Evolutionary conservation across 2,329 filamentous ascomycete genomes (phyloP).

Genomic region (Beauveria sp.): DNA sequence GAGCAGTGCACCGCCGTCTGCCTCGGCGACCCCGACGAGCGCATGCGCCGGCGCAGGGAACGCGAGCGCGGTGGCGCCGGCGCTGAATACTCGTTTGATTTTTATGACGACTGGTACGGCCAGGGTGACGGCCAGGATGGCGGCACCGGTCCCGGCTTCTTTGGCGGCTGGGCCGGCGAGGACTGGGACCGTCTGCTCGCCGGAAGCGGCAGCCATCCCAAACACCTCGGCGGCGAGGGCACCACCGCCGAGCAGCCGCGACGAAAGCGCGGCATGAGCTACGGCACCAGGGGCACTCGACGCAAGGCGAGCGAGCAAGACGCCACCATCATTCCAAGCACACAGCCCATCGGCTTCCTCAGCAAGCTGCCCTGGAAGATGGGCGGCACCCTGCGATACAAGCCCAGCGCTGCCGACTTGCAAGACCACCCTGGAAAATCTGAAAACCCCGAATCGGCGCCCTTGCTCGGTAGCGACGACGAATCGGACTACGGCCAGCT

Average conservation of each 20-base stretch:
- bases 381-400: slow-evolving; percentile 75
- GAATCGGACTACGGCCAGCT: slow-evolving; percentile 23
- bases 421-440: slow-evolving; percentile 69
- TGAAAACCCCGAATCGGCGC: slow-evolving; percentile 54
- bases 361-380: slow-evolving; percentile 78
- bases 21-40: slow-evolving; percentile 65
- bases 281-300: slow-evolving; percentile 58
- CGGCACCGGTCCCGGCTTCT: slow-evolving; percentile 42
- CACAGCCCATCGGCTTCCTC: slow-evolving; percentile 77
- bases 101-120: slow-evolving; percentile 94
- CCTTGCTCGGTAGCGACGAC: slow-evolving; percentile 47
- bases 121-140: slow-evolving; percentile 37
- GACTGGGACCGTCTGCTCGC: slow-evolving; percentile 79
- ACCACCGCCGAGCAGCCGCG: slow-evolving; percentile 54
- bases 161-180: slow-evolving; percentile 70
- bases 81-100: slow-evolving; percentile 86
- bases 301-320: slow-evolving; percentile 55
- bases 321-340: slow-evolving; percentile 83
- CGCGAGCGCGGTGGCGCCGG: slow-evolving; percentile 50
- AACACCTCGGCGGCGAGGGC: slow-evolving; percentile 23
- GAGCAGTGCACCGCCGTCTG: slow-evolving; percentile 67
- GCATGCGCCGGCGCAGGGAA: slow-evolving; percentile 59
- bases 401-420: slow-evolving; percentile 82
- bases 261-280: slow-evolving; percentile 79
- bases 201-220: slow-evolving; percentile 49